Evolutionary conservation across 441 rosid genomes (phyloP), one percentile per base, ranked within the genome.

Genomic region (Croton setiger): DNA sequence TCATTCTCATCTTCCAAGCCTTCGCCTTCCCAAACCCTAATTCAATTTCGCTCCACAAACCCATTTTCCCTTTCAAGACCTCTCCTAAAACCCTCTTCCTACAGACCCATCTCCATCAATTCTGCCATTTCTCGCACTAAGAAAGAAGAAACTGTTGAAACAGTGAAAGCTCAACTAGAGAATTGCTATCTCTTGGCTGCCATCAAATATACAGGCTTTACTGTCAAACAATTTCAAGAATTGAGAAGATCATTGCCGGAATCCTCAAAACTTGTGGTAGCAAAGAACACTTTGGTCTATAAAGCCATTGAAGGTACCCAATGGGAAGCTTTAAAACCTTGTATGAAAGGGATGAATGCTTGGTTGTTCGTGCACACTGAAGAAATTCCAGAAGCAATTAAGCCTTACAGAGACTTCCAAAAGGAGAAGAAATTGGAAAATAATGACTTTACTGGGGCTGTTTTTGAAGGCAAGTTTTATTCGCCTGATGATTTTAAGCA

Each of bases 311-410:
- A 91, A 68, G 97, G 96, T n/a, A 91, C 98, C 27, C 80, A 75
- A 10, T 94, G 92, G 92, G 93, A 86, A 64, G 90, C 83, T 53
- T 77, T 94, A 37, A 84, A 86, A 77, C 97, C 97, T 5, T 94
- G 97, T 69, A 94, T 94, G 98, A 91, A 76, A 63, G 97, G 98
- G 9, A 94, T 94, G 98, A 91, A 94, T 56, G 97, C 86, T 37
- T 94, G 96, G 95, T 86, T 91, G 41, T 94, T 94, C 61, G 97
- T 91, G 21, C 97, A 90, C 63, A 83, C 76, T 14, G 98, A 94
- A 69, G 98, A 94, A 68, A 89, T 94, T 44, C 98, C 96, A 0
- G 84, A 85, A 14, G 92, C 96, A 3, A 72, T 94, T 49, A 91
- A 86, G 75, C 98, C 98, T 6, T 94, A 88, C 71, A 75, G 97